phyloP scores from a whole-genome alignment of 768 basidiomycete genomes.

The Trametes sanguinea region DNA sequence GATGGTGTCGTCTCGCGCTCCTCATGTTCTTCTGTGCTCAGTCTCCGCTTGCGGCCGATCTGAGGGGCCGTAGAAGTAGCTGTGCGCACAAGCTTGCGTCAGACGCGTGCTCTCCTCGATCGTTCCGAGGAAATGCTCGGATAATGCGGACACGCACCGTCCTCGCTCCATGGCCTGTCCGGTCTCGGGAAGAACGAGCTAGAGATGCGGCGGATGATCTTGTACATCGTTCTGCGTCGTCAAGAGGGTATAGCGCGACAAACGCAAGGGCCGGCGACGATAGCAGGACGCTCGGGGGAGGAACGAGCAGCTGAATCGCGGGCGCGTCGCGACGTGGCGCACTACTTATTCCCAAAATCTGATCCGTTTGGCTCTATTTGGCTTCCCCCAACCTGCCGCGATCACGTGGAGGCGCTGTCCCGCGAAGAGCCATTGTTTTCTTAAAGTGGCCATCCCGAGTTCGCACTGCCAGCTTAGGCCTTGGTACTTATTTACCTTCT shows the following conservation, averaged over 20 bases:
- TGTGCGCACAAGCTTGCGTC: conserved; percentile 33
- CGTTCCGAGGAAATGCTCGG: conserved; percentile 23
- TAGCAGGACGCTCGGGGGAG: background rate
- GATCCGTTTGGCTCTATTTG: conserved; percentile 19
- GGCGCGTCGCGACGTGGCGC: conserved; percentile 24
- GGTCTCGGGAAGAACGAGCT: conserved; percentile 67
- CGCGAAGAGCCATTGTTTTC: background rate
- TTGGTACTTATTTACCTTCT: no score
- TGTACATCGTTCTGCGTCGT: conserved; percentile 54
- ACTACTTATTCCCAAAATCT: conserved; percentile 10
- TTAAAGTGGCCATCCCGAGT: no score
- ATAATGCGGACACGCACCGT: conserved; percentile 50
- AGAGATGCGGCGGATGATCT: conserved; percentile 70
- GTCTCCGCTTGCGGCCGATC: conserved; percentile 64
- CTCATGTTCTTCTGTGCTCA: conserved; percentile 48
- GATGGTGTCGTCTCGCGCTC: conserved; percentile 42
- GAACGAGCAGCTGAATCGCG: conserved; percentile 12
- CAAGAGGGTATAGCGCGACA: conserved; percentile 2
- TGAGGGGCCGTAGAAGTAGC: conserved; percentile 77
- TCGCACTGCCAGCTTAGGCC: no score
- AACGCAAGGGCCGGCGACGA: background rate
- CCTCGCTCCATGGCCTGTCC: conserved; percentile 77
- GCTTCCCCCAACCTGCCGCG: conserved; percentile 8
- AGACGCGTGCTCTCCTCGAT: conserved; percentile 27
- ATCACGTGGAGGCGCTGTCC: conserved; percentile 16